These are phyloP conservation scores for Capsicum baccatum DNA, from an alignment of 257 asterid genomes.

Conservation along the genomic window DNA sequence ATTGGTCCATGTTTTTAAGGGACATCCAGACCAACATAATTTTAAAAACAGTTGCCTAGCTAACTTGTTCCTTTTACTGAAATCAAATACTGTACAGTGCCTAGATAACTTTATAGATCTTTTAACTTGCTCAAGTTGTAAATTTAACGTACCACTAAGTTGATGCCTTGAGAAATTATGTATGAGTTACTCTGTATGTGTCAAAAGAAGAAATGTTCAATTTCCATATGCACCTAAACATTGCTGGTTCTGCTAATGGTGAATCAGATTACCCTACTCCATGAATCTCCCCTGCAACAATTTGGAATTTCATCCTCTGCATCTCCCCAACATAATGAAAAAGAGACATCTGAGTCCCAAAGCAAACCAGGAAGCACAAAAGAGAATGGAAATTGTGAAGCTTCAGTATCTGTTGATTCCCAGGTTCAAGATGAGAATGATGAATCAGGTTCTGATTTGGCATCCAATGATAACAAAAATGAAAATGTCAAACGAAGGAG, in stretches of 20 bases:
- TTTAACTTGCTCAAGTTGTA: slow-evolving; percentile 9
- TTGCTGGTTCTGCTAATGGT: slow-evolving; percentile 41
- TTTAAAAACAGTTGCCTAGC: neutral
- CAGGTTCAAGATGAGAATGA: slow-evolving; percentile 40
- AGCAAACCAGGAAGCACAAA: slow-evolving; percentile 39
- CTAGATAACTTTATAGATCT: neutral
- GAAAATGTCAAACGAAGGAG: slow-evolving; percentile 39
- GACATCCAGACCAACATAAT: neutral
- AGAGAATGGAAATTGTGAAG: slow-evolving; percentile 37
- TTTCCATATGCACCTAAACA: neutral
- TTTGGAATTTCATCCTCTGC: slow-evolving; percentile 69
- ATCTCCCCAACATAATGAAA: slow-evolving; percentile 53
- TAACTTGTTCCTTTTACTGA: neutral
- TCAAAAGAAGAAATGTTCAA: neutral
- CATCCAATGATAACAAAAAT: slow-evolving; percentile 34
- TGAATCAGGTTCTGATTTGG: slow-evolving; percentile 61
- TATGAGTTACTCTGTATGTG: neutral
- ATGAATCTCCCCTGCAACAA: slow-evolving; percentile 48
- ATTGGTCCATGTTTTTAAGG: neutral
- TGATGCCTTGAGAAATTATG: slow-evolving; percentile 17
- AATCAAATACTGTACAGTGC: neutral
- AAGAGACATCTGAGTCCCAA: slow-evolving; percentile 51
- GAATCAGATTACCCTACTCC: slow-evolving; percentile 45
- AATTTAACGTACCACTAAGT: neutral
- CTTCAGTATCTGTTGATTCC: slow-evolving; percentile 45